Base-by-base conservation (phyloP, 768 basidiomycete genomes). In the Amanita inopinata region DNA sequence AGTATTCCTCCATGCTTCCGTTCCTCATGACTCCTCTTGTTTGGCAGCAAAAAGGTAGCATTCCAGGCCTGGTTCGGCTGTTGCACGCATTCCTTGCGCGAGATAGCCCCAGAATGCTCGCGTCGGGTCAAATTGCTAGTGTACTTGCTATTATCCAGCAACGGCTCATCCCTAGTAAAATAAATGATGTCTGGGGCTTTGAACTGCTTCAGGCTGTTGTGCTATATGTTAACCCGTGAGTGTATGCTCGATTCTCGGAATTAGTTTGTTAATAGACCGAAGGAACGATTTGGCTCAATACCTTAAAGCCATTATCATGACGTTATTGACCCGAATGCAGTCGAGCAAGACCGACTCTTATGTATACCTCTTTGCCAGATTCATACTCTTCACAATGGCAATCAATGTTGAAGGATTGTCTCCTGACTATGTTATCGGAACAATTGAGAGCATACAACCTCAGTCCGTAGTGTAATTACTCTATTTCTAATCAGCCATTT, bases 21-120 rank as follows among this genome's bases (percentile, higher is more conserved):
- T 80, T 90, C 54, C 69, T 99, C 12, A 74, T 97, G 33, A 85
- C 82, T 0, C 90, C 92, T 0, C 68, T 78, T 0, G 71, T 83
- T 4, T 99, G 96, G 94, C 80, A 84, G 56, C 88, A 91, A 57
- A 84, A 93, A 53, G 96, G 96, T 8, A 92, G 84, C 55, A 80
- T 99, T 32, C 96, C 96, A 0, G 93, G 92, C 1, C 73, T 99
- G 2, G 91, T 94, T 14, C 80, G 87, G 51, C 67, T 97, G 12
- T 68, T 97, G 40, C 82, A 82, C 39, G 88, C 90, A 5, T 91
- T 88, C 64, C 65, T 99, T 10, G 62, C 71, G 0, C 72, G 83
- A 22, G 92, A 89, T 43, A 73, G 76, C 7, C 53, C 55, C 1
- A 66, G 76, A 49, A 85, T 97, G 71, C 67, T 80, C 22, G 69